Evolutionary conservation across 768 basidiomycete genomes (phyloP).

Genomic region (Boletus rubropictus): DNA sequence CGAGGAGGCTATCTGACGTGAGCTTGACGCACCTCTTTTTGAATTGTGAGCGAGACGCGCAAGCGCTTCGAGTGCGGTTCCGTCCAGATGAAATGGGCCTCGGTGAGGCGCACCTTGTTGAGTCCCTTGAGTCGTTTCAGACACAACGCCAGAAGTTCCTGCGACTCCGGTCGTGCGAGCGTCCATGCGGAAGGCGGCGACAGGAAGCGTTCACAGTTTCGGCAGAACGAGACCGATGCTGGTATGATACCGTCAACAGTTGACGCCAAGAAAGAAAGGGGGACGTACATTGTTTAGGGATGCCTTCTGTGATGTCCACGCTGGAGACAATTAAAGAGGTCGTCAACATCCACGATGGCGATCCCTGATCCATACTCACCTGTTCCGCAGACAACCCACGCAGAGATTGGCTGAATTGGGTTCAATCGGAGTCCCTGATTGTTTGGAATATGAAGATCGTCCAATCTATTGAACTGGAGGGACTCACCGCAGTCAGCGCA

Average conservation of each 20-base stretch:
- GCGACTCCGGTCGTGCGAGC: constrained; percentile 79
- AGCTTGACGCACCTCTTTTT: constrained; percentile 76
- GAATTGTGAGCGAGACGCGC: constrained; percentile 90
- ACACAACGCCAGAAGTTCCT: constrained; percentile 91
- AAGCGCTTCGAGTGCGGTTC: constrained; percentile 95
- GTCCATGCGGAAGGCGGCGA: constrained; percentile 88
- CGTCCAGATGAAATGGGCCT: constrained; percentile 99
- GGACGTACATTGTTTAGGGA: constrained; percentile 83
- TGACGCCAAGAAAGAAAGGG: not conserved
- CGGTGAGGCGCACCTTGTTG: constrained; percentile 91
- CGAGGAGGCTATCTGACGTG: no score
- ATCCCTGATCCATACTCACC: constrained; percentile 42
- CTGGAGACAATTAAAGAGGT: constrained; percentile 31
- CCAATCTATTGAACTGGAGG: not conserved
- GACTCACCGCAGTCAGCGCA: constrained; percentile 82
- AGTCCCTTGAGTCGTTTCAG: constrained; percentile 92
- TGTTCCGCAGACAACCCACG: constrained; percentile 82
- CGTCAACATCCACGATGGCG: not conserved
- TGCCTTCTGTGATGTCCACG: constrained; percentile 96
- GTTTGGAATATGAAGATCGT: constrained; percentile 1
- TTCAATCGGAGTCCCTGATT: constrained; percentile 72
- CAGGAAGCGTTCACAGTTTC: constrained; percentile 94
- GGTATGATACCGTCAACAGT: constrained; percentile 11
- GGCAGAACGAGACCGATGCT: constrained; percentile 89
- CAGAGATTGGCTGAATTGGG: constrained; percentile 93